Percentiles rank a stretch among this genome's conserved stretches.
Evolutionary conservation across 805 yeast species (phyloP).

Genomic region (Saccharomycopsis malanga): DNA sequence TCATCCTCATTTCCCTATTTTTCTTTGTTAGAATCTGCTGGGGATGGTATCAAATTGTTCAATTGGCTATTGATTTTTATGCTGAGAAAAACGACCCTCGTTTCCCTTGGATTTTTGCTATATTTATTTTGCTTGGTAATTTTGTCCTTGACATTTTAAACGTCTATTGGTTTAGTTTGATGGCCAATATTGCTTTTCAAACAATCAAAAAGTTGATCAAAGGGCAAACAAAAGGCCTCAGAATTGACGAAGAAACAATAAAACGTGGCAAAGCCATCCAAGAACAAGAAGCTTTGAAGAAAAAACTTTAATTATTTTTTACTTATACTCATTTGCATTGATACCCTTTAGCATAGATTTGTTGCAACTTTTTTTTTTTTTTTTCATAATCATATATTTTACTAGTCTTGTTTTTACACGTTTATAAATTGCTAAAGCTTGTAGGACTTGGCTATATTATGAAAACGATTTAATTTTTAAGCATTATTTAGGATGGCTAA

Average conservation of each 20-base stretch:
- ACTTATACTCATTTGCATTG: no score
- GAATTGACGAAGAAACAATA: conserved; percentile 19
- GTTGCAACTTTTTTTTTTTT: no score
- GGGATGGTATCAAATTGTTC: conserved; percentile 67
- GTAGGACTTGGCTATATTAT: no score
- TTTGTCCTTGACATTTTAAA: conserved; percentile 57
- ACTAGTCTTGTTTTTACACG: no score
- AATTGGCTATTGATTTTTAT: conserved; percentile 42
- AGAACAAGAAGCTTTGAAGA: not conserved
- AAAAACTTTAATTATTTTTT: not conserved
- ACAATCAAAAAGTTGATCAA: conserved; percentile 29
- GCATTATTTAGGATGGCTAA: no score
- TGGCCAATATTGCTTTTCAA: conserved; percentile 58
- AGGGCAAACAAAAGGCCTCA: conserved; percentile 21
- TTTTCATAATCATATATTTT: no score
- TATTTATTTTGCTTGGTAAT: conserved; percentile 40
- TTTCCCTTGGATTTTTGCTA: conserved; percentile 37
- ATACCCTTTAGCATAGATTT: no score
- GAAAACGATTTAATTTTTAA: no score
- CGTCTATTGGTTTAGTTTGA: conserved; percentile 72
- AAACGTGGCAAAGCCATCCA: conserved; percentile 2
- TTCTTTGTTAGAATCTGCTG: conserved; percentile 68
- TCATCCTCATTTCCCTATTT: conserved; percentile 55
- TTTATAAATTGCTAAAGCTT: no score
- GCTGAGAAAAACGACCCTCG: conserved; percentile 34